A percentile compares a stretch with the other conserved stretches of the same genome.
Conservation (phyloP, 768 basidiomycete species). For the Rhodotorula kratochvilovae region DNA sequence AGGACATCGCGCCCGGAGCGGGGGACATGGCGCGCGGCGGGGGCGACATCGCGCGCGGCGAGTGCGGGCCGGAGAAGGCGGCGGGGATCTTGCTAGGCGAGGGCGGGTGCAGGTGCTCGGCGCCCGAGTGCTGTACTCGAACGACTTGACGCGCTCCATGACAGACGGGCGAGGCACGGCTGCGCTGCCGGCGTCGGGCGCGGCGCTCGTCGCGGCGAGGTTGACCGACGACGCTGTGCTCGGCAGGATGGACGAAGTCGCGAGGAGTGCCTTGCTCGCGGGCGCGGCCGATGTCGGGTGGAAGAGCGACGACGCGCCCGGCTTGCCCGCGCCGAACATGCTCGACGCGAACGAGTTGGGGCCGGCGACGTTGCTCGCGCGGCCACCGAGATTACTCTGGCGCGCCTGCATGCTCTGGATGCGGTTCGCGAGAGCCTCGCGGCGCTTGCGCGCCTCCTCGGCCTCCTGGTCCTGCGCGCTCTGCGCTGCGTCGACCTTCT, state of each 20-base stretch:
- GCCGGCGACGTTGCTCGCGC: slow-evolving; percentile 15
- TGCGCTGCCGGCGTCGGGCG: not conserved
- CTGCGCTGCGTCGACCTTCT: slow-evolving; percentile 14
- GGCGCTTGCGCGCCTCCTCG: slow-evolving; percentile 19
- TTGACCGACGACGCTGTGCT: not conserved
- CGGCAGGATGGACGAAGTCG: not conserved
- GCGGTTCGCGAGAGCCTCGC: slow-evolving; percentile 18
- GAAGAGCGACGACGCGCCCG: not conserved
- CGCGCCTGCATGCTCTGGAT: slow-evolving; percentile 26
- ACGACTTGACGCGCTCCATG: slow-evolving; percentile 34
- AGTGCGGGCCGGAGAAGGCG: not conserved
- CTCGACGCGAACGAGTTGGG: not conserved
- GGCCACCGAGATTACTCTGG: slow-evolving; percentile 12
- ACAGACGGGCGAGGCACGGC: slow-evolving; percentile 28
- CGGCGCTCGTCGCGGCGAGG: not conserved
- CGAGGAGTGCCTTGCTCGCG: not conserved
- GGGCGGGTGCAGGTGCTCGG: slow-evolving; percentile 14
- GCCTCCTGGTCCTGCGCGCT: slow-evolving; percentile 19
- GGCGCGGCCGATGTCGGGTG: not conserved
- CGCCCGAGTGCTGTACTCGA: slow-evolving; percentile 17
- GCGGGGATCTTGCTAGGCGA: slow-evolving; percentile 32
- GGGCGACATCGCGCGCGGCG: not conserved
- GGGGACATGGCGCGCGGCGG: not conserved
- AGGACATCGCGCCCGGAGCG: not conserved
- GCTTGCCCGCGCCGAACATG: slow-evolving; percentile 7